Evolutionary conservation across 768 basidiomycete species (phyloP).

Genomic region (Ramaria sp.): DNA sequence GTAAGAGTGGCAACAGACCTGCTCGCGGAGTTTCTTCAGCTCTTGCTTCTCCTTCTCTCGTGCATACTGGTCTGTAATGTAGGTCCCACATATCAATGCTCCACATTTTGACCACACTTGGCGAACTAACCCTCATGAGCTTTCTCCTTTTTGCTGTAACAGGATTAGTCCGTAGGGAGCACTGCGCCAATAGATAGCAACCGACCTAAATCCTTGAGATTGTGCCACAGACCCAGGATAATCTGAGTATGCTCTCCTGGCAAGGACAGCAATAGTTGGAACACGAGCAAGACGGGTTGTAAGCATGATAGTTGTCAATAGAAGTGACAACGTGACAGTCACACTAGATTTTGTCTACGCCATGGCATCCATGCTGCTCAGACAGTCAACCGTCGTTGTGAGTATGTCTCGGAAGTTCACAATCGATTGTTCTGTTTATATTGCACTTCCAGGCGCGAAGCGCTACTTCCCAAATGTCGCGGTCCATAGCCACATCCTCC

Average conservation of each 20-base stretch:
- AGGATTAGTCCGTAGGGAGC: conserved; percentile 10
- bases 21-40: conserved; percentile 43
- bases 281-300: conserved; percentile 28
- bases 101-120: no score
- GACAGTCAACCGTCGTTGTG: conserved; percentile 3
- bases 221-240: conserved; percentile 42
- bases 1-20: conserved; percentile 28
- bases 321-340: conserved; percentile 11
- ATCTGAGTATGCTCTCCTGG: conserved; percentile 29
- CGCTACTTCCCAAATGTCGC: conserved; percentile 15
- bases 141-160: conserved; percentile 56
- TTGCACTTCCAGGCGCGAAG: background rate
- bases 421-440: background rate
- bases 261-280: conserved; percentile 25
- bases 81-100: no score
- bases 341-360: background rate
- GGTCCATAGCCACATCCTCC: conserved; percentile 50
- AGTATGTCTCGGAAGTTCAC: background rate
- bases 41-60: conserved; percentile 47
- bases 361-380: conserved; percentile 8
- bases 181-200: background rate
- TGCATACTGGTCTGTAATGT: conserved; percentile 46
- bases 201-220: conserved; percentile 53
- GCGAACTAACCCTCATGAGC: conserved; percentile 53
- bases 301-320: conserved; percentile 26